Percentiles rank a stretch among this genome's conserved stretches.
These are phyloP conservation scores for Citrus maxima DNA, from an alignment of 345 rosid genomes.

Conservation along the genomic window DNA sequence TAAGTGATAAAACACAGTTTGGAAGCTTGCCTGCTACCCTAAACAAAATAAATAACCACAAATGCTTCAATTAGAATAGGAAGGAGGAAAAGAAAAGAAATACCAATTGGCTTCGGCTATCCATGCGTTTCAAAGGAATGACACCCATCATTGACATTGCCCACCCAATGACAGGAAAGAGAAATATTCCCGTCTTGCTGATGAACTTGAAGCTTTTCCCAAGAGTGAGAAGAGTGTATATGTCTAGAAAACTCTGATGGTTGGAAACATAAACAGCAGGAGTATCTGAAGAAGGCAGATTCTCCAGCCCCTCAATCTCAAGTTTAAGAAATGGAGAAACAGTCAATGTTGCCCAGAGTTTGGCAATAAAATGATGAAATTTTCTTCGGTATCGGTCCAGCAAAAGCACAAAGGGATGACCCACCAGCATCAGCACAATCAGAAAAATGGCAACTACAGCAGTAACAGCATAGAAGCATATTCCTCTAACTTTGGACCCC, in stretches of 20 bases:
- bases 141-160: constrained; percentile 87
- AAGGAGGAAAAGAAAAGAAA: not conserved
- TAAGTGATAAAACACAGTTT: not conserved
- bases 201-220: constrained; percentile 87
- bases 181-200: constrained; percentile 81
- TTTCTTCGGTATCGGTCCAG: constrained; percentile 69
- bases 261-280: constrained; percentile 89
- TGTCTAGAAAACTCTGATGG: constrained; percentile 94
- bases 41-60: constrained; percentile 1
- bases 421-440: constrained; percentile 58
- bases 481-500: constrained; percentile 68
- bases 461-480: constrained; percentile 67
- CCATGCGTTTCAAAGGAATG: constrained; percentile 89
- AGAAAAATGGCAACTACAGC: constrained; percentile 56
- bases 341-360: constrained; percentile 64
- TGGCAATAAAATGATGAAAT: constrained; percentile 66
- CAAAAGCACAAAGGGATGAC: constrained; percentile 77
- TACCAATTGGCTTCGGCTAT: constrained; percentile 90
- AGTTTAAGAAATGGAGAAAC: constrained; percentile 56
- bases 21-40: not conserved
- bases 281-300: constrained; percentile 68
- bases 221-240: constrained; percentile 75
- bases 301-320: constrained; percentile 70
- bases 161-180: constrained; percentile 84
- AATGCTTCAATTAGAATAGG: not conserved